Evolutionary conservation across 176 grass and related monocot genomes (phyloP).

Genomic region (Melocanna baccifera): DNA sequence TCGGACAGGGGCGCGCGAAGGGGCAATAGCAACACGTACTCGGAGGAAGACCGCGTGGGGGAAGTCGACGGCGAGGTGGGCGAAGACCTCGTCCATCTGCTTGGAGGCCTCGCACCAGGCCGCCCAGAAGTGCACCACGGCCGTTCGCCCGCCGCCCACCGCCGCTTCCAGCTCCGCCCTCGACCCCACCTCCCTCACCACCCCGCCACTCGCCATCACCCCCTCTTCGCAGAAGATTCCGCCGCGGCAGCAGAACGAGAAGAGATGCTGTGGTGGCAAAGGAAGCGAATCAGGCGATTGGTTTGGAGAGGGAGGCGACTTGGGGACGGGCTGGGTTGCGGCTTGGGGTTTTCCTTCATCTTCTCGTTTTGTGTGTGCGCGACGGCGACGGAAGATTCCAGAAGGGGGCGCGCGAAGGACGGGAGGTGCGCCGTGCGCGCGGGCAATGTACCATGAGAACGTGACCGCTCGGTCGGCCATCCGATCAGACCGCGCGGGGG

Average conservation of each 20-base stretch:
- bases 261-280: neutral
- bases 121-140: constrained; percentile 91
- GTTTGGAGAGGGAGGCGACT: neutral
- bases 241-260: neutral
- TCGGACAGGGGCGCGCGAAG: neutral
- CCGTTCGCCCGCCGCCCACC: constrained; percentile 40
- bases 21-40: constrained; percentile 14
- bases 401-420: constrained; percentile 19
- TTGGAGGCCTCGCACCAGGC: constrained; percentile 95
- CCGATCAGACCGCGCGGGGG: too few species aligned
- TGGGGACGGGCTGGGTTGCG: constrained; percentile 6
- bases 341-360: constrained; percentile 21
- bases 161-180: constrained; percentile 74
- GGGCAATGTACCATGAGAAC: neutral
- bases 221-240: neutral
- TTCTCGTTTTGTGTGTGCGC: neutral
- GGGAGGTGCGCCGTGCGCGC: neutral
- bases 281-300: neutral
- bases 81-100: constrained; percentile 98
- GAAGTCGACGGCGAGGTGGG: constrained; percentile 84
- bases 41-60: constrained; percentile 74
- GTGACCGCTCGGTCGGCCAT: too few species aligned
- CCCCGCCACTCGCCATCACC: constrained; percentile 47
- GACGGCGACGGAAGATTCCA: constrained; percentile 57
- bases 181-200: constrained; percentile 65